Conservation (phyloP, 805 yeast genomes). For the Tetrapisispora taiwanensis region DNA sequence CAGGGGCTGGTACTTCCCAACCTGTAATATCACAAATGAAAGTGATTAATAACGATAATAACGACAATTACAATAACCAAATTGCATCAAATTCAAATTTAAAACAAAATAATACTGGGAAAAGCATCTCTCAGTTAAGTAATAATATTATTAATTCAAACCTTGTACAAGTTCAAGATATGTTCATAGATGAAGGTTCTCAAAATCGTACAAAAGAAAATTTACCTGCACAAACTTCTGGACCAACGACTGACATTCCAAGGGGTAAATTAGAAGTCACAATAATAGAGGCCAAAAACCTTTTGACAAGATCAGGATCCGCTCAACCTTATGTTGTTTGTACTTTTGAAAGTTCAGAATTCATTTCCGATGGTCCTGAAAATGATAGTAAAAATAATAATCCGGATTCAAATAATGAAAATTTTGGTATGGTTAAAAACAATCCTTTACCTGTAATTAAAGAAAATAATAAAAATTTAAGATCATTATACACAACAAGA, state of each 20-base stretch:
- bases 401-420: slow-evolving; percentile 4
- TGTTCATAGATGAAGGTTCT: not conserved
- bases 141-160: not conserved
- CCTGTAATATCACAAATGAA: slow-evolving; percentile 29
- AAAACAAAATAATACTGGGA: slow-evolving; percentile 1
- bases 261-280: slow-evolving; percentile 76
- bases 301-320: slow-evolving; percentile 43
- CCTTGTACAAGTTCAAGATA: not conserved
- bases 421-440: not conserved
- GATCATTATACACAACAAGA: slow-evolving; percentile 36
- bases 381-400: slow-evolving; percentile 11
- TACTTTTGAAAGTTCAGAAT: slow-evolving; percentile 85
- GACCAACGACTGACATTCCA: slow-evolving; percentile 34
- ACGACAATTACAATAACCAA: not conserved
- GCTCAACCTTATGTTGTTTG: slow-evolving; percentile 85
- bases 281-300: slow-evolving; percentile 68
- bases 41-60: slow-evolving; percentile 8
- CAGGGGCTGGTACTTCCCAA: slow-evolving; percentile 33
- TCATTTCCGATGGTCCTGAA: slow-evolving; percentile 72
- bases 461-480: slow-evolving; percentile 21
- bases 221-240: not conserved
- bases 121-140: not conserved
- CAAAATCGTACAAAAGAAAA: not conserved
- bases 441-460: slow-evolving; percentile 17
- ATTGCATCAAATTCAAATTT: slow-evolving; percentile 10